Percentiles rank a stretch among this genome's conserved stretches.
phyloP scores from a whole-genome alignment of 768 basidiomycete species.

The Terana coerulea region DNA sequence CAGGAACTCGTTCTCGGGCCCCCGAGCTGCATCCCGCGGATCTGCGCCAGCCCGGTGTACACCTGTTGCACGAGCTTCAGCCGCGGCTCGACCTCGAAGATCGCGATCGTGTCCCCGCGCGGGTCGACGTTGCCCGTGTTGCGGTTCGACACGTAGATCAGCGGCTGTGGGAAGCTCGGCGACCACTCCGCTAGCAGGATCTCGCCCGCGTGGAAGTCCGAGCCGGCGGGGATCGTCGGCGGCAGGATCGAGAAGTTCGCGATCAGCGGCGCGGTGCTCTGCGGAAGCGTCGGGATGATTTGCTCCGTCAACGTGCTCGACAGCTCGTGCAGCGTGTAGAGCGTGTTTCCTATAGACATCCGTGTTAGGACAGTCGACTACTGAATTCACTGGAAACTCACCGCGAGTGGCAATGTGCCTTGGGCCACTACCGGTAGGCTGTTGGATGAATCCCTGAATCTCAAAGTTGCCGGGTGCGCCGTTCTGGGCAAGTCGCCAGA shows the following conservation, averaged over 20 bases:
- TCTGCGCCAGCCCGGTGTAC: constrained; percentile 59
- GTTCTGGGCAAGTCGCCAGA: constrained; percentile 58
- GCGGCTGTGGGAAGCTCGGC: constrained; percentile 42
- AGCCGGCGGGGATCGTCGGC: constrained; percentile 33
- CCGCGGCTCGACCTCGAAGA: constrained; percentile 46
- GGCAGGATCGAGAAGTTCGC: constrained; percentile 47
- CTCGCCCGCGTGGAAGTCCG: constrained; percentile 52
- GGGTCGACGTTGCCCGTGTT: constrained; percentile 48
- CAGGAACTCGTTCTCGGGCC: constrained; percentile 47
- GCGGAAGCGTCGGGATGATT: constrained; percentile 45
- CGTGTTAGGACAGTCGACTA: neutral
- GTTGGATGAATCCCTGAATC: constrained; percentile 59
- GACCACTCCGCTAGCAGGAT: constrained; percentile 55
- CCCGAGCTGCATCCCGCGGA: constrained; percentile 63
- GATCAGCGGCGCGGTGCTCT: constrained; percentile 48
- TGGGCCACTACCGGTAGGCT: constrained; percentile 63
- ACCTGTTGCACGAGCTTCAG: constrained; percentile 48
- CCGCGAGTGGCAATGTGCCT: constrained; percentile 40
- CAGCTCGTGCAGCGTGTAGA: constrained; percentile 55
- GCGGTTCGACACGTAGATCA: constrained; percentile 67
- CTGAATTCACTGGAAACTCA: constrained; percentile 15
- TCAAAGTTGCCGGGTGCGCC: constrained; percentile 40
- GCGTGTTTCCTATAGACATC: constrained; percentile 36
- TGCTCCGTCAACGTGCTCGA: constrained; percentile 57
- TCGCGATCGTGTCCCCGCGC: constrained; percentile 61